Base-by-base conservation (phyloP, 805 yeast genomes). In the Barnettozyma botsteinii region DNA sequence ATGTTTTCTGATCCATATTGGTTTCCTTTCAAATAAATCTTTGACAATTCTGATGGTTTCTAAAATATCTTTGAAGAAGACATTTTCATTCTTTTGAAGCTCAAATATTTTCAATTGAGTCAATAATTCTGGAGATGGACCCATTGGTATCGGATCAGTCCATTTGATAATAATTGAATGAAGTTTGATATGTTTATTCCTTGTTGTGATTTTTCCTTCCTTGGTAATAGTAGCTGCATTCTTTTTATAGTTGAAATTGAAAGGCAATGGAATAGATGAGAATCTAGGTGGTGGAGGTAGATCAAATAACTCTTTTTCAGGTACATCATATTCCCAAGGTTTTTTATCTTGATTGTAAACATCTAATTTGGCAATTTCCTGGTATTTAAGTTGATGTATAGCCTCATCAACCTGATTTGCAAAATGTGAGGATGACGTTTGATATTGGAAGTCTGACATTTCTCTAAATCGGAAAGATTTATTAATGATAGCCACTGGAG, bases 201-300 rank as follows among this genome's bases (percentile, higher is more conserved):
- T 67, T 27, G 65, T 61, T 11, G 75, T 71, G 24, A 77, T 68
- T 37, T 67, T 65, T 33, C 73, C 65, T 40, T 77, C 79, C 22
- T 61, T 64, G 17, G 66, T 60, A 30, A 67, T 65, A 2, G 69
- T 52, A 52, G 77, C 61, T 2, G 89, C 80, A 50, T 85, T 89
- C 47, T 84, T 84, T 41, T 77, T 80, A 59, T 81, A 93, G 42
- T 75, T 75, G 61, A 87, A 91, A 48, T 77, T 75, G 52, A 77
- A 82, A 4, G 97, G 96, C 38, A 84, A 75, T 27, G 79, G 73
- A 12, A 81, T 76, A 31, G 82, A 76, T 1, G 95, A 80, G 47
- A 87, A 84, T 38, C 85, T 63, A 2, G 96, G 88, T 5, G 96
- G 94, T 0, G 98, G 96, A 2, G 94, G 82, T 13, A 89, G 53